Evolutionary conservation across 2,329 filamentous ascomycete species (phyloP), one percentile per base, ranked within the genome.

Genomic region (Talaromyces funiculosus): DNA sequence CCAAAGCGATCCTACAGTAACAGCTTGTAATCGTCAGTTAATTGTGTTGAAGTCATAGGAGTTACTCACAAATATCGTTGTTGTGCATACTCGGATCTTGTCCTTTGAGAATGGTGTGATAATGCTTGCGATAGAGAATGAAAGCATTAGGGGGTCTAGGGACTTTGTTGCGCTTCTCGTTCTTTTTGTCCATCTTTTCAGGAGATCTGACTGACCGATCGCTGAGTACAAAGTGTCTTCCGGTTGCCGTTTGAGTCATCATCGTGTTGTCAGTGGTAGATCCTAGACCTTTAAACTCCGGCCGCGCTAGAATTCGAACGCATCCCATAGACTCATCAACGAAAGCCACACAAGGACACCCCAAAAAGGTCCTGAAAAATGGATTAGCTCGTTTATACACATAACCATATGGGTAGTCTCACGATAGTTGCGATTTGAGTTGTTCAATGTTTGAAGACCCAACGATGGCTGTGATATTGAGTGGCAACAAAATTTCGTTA

Each of bases 131-230:
- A 64, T 78, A 80, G 24, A 80, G 68, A 59, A 79, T 79, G 67
- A 78, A 80, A 4, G 75, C 73, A 67, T 80, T 80, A 16, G 75
- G 72, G 18, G 78, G 77, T n/a, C 78, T 75, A 57, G 75, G 74
- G 24, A 79, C 67, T 62, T 78, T 77, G 24, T 64, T 37, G 33
- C 68, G 49, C 59, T 71, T 74, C 38, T 56, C 54, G 42, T 55
- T 40, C 9, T 57, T 51, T 42, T 49, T 26, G n/a, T 61, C 60
- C 1, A 56, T 56, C 14, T 61, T 57, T n/a, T 22, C 14, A 20
- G 8, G 31, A 24, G 37, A 38, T 14, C 18, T 43, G 14, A 62
- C 24, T 29, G 61, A 62, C 35, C 47, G 9, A 24, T 20, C 18
- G 8, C 18, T 24, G n/a, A 53, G 47, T 33, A 20, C 10, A 5